Base-by-base conservation (phyloP, 441 rosid species). In the Biscutella auriculata region DNA sequence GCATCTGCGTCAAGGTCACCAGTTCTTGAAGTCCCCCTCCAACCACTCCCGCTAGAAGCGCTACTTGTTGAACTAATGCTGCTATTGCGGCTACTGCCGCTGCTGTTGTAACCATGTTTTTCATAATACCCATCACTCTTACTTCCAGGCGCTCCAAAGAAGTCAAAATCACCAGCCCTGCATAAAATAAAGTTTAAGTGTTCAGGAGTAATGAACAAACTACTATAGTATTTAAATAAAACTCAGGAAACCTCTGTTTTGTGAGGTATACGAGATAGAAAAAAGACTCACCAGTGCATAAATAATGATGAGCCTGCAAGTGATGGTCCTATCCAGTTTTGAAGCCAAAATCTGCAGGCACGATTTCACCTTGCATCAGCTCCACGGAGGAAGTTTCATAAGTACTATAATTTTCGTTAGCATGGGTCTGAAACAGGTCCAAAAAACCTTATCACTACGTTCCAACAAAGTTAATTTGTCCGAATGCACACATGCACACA, bases 1-100 rank as follows among this genome's bases (percentile, higher is more conserved):
- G 96, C 99, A 82, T 95, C 99, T 29, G 99, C 96, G 51, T 91
- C 99, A 49, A 88, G 96, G 69, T 95, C 99, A 49, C 89, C 91
- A 66, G 76, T 72, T 76, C 77, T 85, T 30, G 81, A 69, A 59
- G 76, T 77, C 82, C 83, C 76, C 68, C 75, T 81, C 73, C 76
- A 75, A 64, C 88, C 96, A 79, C 93, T 91, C 59, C 88, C 97
- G 61, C 93, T 85, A 36, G 98, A 95, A 65, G 89, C 82, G 72
- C 97, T 80, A 68, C 97, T 95, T 74, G 87, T 52, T 68, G 89
- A 78, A 80, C 96, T 87, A 73, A 84, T 77, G 74, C 99, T 95
- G 81, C 97, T 95, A 76, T 73, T 75, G 61, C 90, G 88, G 76
- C 97, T 95, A 72, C 91, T 95, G 73, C 95, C 85, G 63, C 99